These are phyloP conservation scores for Ambrosia artemisiifolia DNA, from an alignment of 129 eudicot species.

Conservation along the genomic window DNA sequence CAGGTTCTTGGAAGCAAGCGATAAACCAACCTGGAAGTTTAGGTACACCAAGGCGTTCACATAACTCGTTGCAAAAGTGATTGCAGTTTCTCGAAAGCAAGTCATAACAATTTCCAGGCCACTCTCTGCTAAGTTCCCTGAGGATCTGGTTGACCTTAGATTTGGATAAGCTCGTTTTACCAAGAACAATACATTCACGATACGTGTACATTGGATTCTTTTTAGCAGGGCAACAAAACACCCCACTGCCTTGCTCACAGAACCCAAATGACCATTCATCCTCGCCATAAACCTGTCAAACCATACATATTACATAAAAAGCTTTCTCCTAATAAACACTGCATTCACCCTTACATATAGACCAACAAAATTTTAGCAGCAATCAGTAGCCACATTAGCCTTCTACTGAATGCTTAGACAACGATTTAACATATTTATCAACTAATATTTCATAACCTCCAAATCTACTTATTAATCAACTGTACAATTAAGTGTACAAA, in stretches of 20 bases:
- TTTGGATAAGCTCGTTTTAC: slow-evolving; percentile 61
- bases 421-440: background rate
- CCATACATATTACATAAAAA: background rate
- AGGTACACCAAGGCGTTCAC: slow-evolving; percentile 81
- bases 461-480: slow-evolving; percentile 16
- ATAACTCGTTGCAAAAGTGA: slow-evolving; percentile 90
- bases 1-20: slow-evolving; percentile 4
- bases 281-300: slow-evolving; percentile 74
- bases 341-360: background rate
- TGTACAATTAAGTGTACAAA: background rate
- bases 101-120: slow-evolving; percentile 92
- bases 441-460: slow-evolving; percentile 10
- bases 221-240: slow-evolving; percentile 85
- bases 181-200: slow-evolving; percentile 84
- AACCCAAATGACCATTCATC: slow-evolving; percentile 98
- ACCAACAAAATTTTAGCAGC: background rate
- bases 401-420: background rate
- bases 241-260: slow-evolving; percentile 90
- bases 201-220: slow-evolving; percentile 90
- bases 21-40: slow-evolving; percentile 76
- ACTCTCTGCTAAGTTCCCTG: slow-evolving; percentile 88
- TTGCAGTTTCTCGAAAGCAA: slow-evolving; percentile 85
- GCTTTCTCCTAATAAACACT: background rate
- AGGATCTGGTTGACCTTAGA: slow-evolving; percentile 75
- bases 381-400: background rate